Conservation (phyloP, 2,329 filamentous ascomycete genomes). For the Orbilia blumenaviensis region DNA sequence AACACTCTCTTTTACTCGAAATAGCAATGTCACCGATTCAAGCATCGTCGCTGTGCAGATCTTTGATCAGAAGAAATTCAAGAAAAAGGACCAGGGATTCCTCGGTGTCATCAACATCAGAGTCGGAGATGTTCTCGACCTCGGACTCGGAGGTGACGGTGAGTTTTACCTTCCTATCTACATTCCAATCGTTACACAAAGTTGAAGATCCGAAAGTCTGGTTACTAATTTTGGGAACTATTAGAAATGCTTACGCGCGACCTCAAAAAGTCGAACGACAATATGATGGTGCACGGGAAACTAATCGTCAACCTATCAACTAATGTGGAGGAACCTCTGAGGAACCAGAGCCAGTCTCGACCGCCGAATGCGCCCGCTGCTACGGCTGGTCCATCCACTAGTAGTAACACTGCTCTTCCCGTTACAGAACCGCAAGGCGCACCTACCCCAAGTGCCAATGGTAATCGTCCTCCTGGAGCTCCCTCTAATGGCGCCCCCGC, state of each 20-base stretch:
- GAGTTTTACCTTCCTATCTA: slow-evolving; percentile 59
- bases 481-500: slow-evolving; percentile 61
- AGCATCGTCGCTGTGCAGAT: slow-evolving; percentile 98
- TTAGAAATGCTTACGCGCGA: slow-evolving; percentile 96
- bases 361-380: slow-evolving; percentile 13
- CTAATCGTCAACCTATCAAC: slow-evolving; percentile 96
- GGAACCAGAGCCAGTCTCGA: slow-evolving; percentile 59
- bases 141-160: slow-evolving; percentile 92
- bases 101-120: slow-evolving; percentile 97
- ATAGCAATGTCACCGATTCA: slow-evolving; percentile 87
- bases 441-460: slow-evolving; percentile 62
- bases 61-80: slow-evolving; percentile 99
- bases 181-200: too few relatives aligned
- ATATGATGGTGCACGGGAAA: slow-evolving; percentile 96
- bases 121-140: slow-evolving; percentile 91
- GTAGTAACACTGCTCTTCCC: slow-evolving; percentile 56
- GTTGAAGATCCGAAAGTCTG: too few relatives aligned
- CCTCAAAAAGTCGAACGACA: slow-evolving; percentile 97
- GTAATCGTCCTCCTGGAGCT: slow-evolving; percentile 59
- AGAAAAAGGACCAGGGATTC: slow-evolving; percentile 99
- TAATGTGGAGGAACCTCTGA: slow-evolving; percentile 78
- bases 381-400: slow-evolving; percentile 57
- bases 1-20: not conserved
- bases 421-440: slow-evolving; percentile 59
- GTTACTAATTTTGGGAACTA: not conserved